These are phyloP conservation scores for Aspergillus fumigatiaffinis DNA, from an alignment of 2,329 filamentous ascomycete genomes.

Conservation along the genomic window DNA sequence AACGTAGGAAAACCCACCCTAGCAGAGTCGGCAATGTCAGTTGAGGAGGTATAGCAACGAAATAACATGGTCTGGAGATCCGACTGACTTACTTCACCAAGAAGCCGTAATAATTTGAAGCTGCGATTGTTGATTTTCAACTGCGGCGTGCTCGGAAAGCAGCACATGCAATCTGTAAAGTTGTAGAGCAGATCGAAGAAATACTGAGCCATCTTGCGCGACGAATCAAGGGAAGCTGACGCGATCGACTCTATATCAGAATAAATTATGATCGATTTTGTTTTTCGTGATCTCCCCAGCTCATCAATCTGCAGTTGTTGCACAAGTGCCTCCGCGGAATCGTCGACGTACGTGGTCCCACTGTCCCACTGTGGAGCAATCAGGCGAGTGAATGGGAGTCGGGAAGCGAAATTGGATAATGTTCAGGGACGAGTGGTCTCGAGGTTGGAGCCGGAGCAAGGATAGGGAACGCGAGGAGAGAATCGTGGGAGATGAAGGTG, in stretches of 20 bases:
- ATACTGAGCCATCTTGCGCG: conserved; percentile 66
- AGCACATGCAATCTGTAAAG: conserved; percentile 90
- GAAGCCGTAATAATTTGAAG: conserved; percentile 90
- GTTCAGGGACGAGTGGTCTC: not conserved
- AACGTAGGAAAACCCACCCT: conserved; percentile 98
- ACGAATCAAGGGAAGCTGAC: not conserved
- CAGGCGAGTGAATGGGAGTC: not conserved
- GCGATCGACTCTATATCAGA: not conserved
- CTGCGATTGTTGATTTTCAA: conserved; percentile 91
- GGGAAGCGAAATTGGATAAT: not conserved
- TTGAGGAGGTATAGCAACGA: conserved; percentile 2
- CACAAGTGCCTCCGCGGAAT: not conserved
- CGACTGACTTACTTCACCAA: conserved; percentile 69
- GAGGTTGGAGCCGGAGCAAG: not conserved
- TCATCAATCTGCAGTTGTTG: not conserved
- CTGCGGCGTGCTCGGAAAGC: conserved; percentile 89
- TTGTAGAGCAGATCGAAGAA: conserved; percentile 87
- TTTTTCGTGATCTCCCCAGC: not conserved
- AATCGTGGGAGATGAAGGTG: not conserved
- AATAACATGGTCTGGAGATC: conserved; percentile 2
- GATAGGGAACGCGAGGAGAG: not conserved
- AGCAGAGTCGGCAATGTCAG: conserved; percentile 6
- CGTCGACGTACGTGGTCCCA: not conserved
- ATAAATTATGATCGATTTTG: not conserved
- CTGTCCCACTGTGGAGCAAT: not conserved